Conservation (phyloP, 129 eudicot species). For the Pseudognaphalium luteoalbum region DNA sequence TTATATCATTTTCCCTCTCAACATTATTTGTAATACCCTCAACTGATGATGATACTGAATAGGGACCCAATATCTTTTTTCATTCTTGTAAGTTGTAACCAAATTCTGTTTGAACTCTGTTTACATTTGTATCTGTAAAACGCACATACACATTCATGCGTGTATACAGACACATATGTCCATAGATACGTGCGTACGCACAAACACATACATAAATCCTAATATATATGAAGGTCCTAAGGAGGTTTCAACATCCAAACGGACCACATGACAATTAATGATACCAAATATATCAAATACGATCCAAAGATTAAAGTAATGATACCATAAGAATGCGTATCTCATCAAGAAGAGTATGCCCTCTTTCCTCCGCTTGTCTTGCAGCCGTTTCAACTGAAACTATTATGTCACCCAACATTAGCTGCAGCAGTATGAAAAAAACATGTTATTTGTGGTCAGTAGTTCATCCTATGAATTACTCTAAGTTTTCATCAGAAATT, state of each 20-base stretch:
- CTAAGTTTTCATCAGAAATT: slow-evolving; percentile 7
- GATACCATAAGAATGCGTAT: slow-evolving; percentile 84
- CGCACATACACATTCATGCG: background rate
- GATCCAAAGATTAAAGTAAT: slow-evolving; percentile 23
- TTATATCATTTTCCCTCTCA: background rate
- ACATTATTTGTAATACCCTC: background rate
- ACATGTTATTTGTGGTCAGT: slow-evolving; percentile 27
- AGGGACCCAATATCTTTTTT: background rate
- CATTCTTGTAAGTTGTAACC: background rate
- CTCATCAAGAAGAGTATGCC: slow-evolving; percentile 88
- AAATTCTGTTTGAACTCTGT: background rate
- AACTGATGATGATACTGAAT: background rate
- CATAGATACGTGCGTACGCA: background rate
- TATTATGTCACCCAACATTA: slow-evolving; percentile 92
- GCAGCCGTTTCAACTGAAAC: slow-evolving; percentile 94
- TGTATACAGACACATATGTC: background rate
- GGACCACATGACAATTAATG: background rate
- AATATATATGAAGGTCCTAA: background rate
- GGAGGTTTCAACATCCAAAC: background rate
- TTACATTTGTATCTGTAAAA: background rate
- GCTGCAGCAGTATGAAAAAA: slow-evolving; percentile 52
- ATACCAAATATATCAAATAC: background rate
- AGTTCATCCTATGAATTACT: background rate
- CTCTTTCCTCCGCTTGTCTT: slow-evolving; percentile 89
- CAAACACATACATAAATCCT: background rate